Percentiles rank a stretch among this genome's conserved stretches.
Evolutionary conservation across 2,329 filamentous ascomycete genomes (phyloP).

Genomic region (Aureobasidium pullulans): DNA sequence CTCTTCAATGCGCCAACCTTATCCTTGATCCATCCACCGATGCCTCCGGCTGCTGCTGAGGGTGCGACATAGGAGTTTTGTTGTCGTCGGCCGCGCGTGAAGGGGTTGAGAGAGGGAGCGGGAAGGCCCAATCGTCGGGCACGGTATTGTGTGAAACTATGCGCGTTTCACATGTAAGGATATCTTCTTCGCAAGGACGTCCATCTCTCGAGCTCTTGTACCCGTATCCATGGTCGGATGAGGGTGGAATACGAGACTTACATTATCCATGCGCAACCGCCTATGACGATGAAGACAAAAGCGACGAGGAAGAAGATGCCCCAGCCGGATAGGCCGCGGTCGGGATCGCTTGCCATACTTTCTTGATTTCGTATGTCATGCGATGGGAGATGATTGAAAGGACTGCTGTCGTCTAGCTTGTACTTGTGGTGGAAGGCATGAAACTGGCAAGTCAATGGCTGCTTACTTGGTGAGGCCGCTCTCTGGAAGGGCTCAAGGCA

Average conservation of each 20-base stretch:
- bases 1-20: slow-evolving; percentile 53
- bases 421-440: neutral
- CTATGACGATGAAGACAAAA: slow-evolving; percentile 52
- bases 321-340: slow-evolving; percentile 26
- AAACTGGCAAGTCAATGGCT: neutral
- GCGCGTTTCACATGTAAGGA: neutral
- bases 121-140: slow-evolving; percentile 69
- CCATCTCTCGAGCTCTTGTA: neutral
- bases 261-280: slow-evolving; percentile 57
- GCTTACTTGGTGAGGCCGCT: neutral
- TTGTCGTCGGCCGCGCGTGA: slow-evolving; percentile 36
- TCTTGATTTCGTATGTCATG: neutral
- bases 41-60: slow-evolving; percentile 52
- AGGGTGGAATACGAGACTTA: slow-evolving; percentile 17
- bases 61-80: slow-evolving; percentile 37
- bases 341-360: slow-evolving; percentile 13
- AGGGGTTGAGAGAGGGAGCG: slow-evolving; percentile 64
- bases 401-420: slow-evolving; percentile 1
- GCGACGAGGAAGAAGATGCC: slow-evolving; percentile 69
- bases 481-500: neutral
- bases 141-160: slow-evolving; percentile 59
- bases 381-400: neutral
- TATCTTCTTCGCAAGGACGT: neutral
- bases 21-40: slow-evolving; percentile 66
- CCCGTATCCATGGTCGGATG: neutral